These are phyloP conservation scores for Zoysia pacifica DNA, from an alignment of 176 grass and related monocot species.

Conservation along the genomic window DNA sequence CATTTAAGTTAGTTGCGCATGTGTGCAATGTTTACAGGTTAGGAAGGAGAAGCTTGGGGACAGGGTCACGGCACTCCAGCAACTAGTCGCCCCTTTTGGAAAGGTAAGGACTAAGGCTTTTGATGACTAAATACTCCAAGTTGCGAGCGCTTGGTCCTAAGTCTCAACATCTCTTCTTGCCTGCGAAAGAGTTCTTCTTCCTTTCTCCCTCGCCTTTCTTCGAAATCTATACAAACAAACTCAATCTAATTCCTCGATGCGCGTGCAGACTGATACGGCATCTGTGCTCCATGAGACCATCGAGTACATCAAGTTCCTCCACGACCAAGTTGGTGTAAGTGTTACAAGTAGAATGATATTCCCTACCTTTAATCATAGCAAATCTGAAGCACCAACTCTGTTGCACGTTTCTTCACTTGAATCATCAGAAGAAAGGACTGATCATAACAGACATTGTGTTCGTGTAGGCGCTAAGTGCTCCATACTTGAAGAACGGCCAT, in stretches of 20 bases:
- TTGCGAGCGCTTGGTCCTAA: conserved; percentile 44
- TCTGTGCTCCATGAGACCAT: conserved; percentile 99
- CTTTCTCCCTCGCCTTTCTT: conserved; percentile 45
- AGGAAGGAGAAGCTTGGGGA: conserved; percentile 99
- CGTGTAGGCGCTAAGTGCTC: conserved; percentile 71
- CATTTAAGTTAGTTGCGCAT: conserved; percentile 22
- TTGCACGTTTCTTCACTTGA: conserved; percentile 33
- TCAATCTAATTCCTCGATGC: conserved; percentile 49
- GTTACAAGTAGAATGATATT: conserved; percentile 42
- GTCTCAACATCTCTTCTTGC: conserved; percentile 39
- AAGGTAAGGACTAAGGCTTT: conserved; percentile 73
- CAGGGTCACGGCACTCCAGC: conserved; percentile 96
- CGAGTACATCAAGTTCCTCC: conserved; percentile 99
- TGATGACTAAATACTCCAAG: conserved; percentile 36
- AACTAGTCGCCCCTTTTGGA: conserved; percentile 99
- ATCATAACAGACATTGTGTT: conserved; percentile 28
- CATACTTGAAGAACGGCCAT: conserved; percentile 76
- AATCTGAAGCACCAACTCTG: conserved; percentile 37
- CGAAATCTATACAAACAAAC: conserved; percentile 35
- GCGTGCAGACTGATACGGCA: conserved; percentile 94
- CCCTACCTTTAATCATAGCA: conserved; percentile 47
- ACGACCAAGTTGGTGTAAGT: conserved; percentile 96
- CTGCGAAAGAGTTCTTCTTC: conserved; percentile 52
- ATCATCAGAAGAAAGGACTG: conserved; percentile 41
- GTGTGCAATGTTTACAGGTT: conserved; percentile 66